A percentile compares a stretch with the other conserved stretches of the same genome.
These are phyloP conservation scores for Scedosporium dehoogii DNA, from an alignment of 2,329 filamentous ascomycete genomes.

Conservation along the genomic window DNA sequence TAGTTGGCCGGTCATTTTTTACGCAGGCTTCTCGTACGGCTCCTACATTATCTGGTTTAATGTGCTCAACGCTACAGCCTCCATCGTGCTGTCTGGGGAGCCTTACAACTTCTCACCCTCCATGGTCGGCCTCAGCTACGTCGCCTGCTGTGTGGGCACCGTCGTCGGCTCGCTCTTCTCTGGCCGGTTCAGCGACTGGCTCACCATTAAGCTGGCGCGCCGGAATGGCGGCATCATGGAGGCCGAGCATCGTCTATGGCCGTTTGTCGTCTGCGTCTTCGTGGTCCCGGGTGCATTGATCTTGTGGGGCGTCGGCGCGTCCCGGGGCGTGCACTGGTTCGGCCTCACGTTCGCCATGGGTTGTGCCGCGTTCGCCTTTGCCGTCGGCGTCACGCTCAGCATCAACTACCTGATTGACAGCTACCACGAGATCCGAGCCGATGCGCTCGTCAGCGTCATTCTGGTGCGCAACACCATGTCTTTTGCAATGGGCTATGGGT, in stretches of 20 bases:
- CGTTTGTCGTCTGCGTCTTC: slow-evolving; percentile 21
- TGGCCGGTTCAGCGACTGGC: slow-evolving; percentile 20
- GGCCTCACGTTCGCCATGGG: slow-evolving; percentile 23
- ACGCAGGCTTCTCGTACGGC: slow-evolving; percentile 24
- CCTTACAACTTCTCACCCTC: slow-evolving; percentile 24
- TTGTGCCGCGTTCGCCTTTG: slow-evolving; percentile 19
- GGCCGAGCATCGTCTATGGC: slow-evolving; percentile 24
- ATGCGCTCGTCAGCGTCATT: slow-evolving; percentile 22
- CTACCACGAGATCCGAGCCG: slow-evolving; percentile 23
- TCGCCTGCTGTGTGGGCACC: slow-evolving; percentile 11
- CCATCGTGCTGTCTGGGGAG: slow-evolving; percentile 17
- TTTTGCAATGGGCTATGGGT: slow-evolving; percentile 14
- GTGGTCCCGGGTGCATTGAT: slow-evolving; percentile 31
- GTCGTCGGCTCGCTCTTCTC: slow-evolving; percentile 16
- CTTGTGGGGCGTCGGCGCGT: slow-evolving; percentile 36
- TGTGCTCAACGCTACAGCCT: slow-evolving; percentile 23
- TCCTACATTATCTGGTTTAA: slow-evolving; percentile 24
- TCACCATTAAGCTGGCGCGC: slow-evolving; percentile 21
- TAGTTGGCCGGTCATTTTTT: slow-evolving; percentile 31
- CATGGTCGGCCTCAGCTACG: slow-evolving; percentile 20
- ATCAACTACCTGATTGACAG: slow-evolving; percentile 24
- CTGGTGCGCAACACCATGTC: slow-evolving; percentile 18
- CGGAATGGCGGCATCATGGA: slow-evolving; percentile 24
- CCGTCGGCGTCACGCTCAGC: slow-evolving; percentile 19
- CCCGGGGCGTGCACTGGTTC: slow-evolving; percentile 21